These are phyloP conservation scores for Leccinum disarticulatum DNA, from an alignment of 768 basidiomycete genomes.

Conservation along the genomic window DNA sequence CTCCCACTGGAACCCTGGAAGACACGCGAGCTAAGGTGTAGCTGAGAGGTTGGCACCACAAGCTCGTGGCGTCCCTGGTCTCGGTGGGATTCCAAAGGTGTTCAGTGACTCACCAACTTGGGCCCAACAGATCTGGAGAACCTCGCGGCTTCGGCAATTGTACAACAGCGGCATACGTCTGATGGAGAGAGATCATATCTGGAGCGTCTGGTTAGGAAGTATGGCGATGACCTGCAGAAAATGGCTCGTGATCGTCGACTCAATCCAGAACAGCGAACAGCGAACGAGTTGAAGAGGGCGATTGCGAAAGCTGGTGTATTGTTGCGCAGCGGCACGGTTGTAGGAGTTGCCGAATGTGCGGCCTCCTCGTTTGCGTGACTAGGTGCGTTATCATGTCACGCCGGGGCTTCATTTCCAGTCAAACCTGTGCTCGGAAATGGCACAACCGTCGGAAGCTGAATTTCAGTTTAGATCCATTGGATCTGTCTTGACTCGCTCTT, in stretches of 20 bases:
- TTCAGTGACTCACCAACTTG: constrained; percentile 11
- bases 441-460: constrained; percentile 11
- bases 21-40: not conserved
- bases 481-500: constrained; percentile 13
- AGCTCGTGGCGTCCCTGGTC: constrained; percentile 3
- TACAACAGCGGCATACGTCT: constrained; percentile 63
- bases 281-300: constrained; percentile 69
- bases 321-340: constrained; percentile 17
- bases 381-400: constrained; percentile 22
- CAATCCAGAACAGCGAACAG: constrained; percentile 84
- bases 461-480: not conserved
- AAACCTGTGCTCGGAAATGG: constrained; percentile 34
- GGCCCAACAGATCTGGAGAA: constrained; percentile 59
- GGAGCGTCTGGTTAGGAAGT: constrained; percentile 57
- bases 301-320: constrained; percentile 55
- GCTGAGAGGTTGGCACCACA: constrained; percentile 3
- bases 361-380: constrained; percentile 25
- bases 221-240: constrained; percentile 67
- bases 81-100: not conserved
- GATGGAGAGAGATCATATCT: constrained; percentile 69
- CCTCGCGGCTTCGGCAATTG: constrained; percentile 48
- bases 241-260: constrained; percentile 82
- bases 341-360: constrained; percentile 3
- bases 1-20: not conserved
- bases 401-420: constrained; percentile 21